Conservation (phyloP, 306 rosid genomes). For the Inga oerstediana region DNA sequence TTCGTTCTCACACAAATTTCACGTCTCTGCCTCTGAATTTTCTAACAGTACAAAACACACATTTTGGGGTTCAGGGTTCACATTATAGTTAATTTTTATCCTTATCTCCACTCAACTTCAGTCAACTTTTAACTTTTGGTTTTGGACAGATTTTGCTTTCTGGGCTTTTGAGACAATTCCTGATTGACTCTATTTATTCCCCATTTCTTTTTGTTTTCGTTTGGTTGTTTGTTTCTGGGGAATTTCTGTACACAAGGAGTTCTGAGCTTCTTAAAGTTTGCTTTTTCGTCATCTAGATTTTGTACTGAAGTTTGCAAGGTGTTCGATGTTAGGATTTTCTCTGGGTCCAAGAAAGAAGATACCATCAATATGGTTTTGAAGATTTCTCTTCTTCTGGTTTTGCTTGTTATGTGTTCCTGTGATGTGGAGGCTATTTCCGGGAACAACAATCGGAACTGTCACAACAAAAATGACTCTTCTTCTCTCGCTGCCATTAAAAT, state of each 20-base stretch:
- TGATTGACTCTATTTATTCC: background rate
- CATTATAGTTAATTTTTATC: background rate
- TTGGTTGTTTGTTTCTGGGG: constrained; percentile 3
- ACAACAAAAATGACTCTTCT: constrained; percentile 60
- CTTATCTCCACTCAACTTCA: background rate
- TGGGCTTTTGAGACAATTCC: constrained; percentile 15
- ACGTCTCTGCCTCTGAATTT: background rate
- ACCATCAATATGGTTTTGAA: constrained; percentile 44
- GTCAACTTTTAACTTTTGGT: background rate
- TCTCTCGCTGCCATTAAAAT: constrained; percentile 66
- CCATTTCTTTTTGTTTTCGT: background rate
- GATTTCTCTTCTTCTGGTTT: constrained; percentile 36
- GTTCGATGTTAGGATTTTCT: constrained; percentile 50
- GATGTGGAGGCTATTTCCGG: constrained; percentile 37
- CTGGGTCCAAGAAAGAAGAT: constrained; percentile 38
- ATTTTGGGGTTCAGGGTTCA: constrained; percentile 3
- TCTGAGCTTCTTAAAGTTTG: constrained; percentile 3
- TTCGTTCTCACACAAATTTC: constrained; percentile 33
- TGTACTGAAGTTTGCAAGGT: constrained; percentile 7
- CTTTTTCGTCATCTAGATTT: background rate
- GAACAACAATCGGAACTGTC: constrained; percentile 40
- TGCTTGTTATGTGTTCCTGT: constrained; percentile 42
- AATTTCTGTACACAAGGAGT: background rate
- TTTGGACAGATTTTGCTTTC: constrained; percentile 19
- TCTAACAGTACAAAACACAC: constrained; percentile 16